phyloP scores from a whole-genome alignment of 805 yeast species.

The Yarrowia divulgata region DNA sequence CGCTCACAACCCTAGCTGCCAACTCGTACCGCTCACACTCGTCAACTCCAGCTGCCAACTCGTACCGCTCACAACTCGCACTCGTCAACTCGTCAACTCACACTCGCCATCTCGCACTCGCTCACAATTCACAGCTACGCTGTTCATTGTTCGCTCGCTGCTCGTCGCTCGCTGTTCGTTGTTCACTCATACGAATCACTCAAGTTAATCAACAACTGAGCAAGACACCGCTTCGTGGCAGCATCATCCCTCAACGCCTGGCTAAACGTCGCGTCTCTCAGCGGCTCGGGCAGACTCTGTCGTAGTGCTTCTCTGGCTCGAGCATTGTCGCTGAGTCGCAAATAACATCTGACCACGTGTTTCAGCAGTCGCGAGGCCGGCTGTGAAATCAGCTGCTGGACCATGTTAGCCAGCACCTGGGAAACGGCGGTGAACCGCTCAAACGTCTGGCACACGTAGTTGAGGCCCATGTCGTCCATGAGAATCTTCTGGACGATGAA shows the following conservation, averaged over 20 bases:
- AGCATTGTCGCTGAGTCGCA: constrained; percentile 85
- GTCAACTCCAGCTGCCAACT: too few species aligned
- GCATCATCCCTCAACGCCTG: constrained; percentile 81
- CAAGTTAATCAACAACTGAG: constrained; percentile 77
- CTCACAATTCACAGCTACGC: neutral
- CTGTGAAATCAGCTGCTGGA: constrained; percentile 76
- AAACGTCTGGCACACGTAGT: constrained; percentile 92
- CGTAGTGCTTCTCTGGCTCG: constrained; percentile 90
- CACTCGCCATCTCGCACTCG: too few species aligned
- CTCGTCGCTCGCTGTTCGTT: too few species aligned
- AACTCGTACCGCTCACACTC: too few species aligned
- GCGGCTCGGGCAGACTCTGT: constrained; percentile 82
- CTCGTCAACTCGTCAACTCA: too few species aligned
- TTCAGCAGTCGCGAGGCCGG: constrained; percentile 86
- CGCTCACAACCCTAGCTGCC: too few species aligned
- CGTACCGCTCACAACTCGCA: too few species aligned
- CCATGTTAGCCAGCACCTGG: constrained; percentile 85
- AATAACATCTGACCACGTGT: constrained; percentile 92
- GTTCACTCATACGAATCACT: constrained; percentile 52
- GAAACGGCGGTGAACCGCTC: constrained; percentile 95
- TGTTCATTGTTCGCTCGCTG: neutral
- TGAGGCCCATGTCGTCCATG: constrained; percentile 88
- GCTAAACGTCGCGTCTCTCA: constrained; percentile 86
- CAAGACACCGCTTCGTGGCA: constrained; percentile 84
- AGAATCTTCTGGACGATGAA: constrained; percentile 93